These are phyloP conservation scores for Huntiella moniliformis DNA, from an alignment of 2,329 filamentous ascomycete genomes.

Conservation along the genomic window DNA sequence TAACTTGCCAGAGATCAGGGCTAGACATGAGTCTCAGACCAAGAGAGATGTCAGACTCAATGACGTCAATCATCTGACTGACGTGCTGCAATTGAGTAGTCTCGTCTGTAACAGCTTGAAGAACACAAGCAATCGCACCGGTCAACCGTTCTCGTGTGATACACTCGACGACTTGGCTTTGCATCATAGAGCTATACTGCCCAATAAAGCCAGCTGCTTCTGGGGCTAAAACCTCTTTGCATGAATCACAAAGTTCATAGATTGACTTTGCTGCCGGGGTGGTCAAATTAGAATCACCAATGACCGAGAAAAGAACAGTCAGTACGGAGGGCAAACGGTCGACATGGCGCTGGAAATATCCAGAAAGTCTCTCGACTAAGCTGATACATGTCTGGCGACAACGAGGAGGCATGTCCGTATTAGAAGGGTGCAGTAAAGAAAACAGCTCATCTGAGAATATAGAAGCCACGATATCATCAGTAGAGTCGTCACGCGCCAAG, in stretches of 20 bases:
- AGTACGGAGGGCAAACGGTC: slow-evolving; percentile 50
- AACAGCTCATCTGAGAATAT: slow-evolving; percentile 37
- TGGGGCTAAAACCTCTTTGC: slow-evolving; percentile 45
- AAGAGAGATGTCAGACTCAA: slow-evolving; percentile 15
- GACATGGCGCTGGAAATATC: slow-evolving; percentile 56
- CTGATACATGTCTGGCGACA: slow-evolving; percentile 50
- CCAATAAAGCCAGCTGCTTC: slow-evolving; percentile 51
- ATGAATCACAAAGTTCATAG: slow-evolving; percentile 54
- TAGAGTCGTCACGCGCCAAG: slow-evolving; percentile 34
- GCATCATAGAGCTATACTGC: slow-evolving; percentile 47
- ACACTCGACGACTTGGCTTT: slow-evolving; percentile 22
- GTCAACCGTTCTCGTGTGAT: slow-evolving; percentile 50
- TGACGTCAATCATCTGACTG: slow-evolving; percentile 9
- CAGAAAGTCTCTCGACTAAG: slow-evolving; percentile 52
- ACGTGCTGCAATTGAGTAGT: slow-evolving; percentile 29
- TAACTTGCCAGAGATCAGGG: not conserved
- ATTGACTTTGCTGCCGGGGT: slow-evolving; percentile 59
- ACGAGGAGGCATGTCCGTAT: slow-evolving; percentile 37
- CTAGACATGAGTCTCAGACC: slow-evolving; percentile 5
- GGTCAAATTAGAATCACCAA: slow-evolving; percentile 43
- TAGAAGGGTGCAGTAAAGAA: slow-evolving; percentile 10
- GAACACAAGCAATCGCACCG: slow-evolving; percentile 48
- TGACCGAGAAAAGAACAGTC: slow-evolving; percentile 53
- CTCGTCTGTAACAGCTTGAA: slow-evolving; percentile 47
- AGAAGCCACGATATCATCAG: slow-evolving; percentile 37